Evolutionary conservation across 176 grass and related monocot species (phyloP), one percentile per base, ranked within the genome.

Genomic region (Eremochloa ophiuroides): DNA sequence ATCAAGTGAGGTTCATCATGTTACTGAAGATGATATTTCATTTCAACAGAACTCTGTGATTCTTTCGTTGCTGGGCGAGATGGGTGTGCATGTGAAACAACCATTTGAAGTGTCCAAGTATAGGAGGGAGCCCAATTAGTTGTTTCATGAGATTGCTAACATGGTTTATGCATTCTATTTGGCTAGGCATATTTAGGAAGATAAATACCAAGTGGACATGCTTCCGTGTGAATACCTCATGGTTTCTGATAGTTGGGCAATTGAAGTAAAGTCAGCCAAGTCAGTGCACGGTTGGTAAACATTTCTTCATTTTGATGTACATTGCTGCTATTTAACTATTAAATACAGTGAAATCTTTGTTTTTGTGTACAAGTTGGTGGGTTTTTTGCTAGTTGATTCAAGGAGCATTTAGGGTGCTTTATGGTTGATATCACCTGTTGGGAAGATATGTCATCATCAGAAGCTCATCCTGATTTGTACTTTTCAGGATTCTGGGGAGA

Each of bases 401-500:
- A 97, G 75, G 88, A n/a, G n/a, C n/a, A n/a, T n/a, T n/a, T n/a
- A n/a, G n/a, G n/a, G n/a, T n/a, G n/a, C n/a, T n/a, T n/a, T n/a
- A n/a, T n/a, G n/a, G n/a, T n/a, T n/a, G n/a, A n/a, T n/a, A n/a
- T n/a, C 44, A 44, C 9, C 25, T 60, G 13, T 44, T 35, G 12
- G 28, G n/a, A 63, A 73, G 46, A 25, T 80, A 28, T 46, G 37
- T 86, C 16, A 44, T 55, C 43, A n/a, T 59, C 12, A 4, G 38
- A 82, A 55, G 35, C 72, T 80, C 33, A 73, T 66, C 64, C 46
- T 69, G 22, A 80, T 69, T 83, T 66, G 9, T 53, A 56, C 51
- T 77, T 84, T 83, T 38, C 85, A 93, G 94, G 91, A 97, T 79
- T 97, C 93, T 62, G 83, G 94, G 51, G 94, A 93, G 65, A 89